Percentiles rank a stretch among this genome's conserved stretches.
These are phyloP conservation scores for Colletotrichum tabaci DNA, from an alignment of 2,329 filamentous ascomycete genomes.

Conservation along the genomic window DNA sequence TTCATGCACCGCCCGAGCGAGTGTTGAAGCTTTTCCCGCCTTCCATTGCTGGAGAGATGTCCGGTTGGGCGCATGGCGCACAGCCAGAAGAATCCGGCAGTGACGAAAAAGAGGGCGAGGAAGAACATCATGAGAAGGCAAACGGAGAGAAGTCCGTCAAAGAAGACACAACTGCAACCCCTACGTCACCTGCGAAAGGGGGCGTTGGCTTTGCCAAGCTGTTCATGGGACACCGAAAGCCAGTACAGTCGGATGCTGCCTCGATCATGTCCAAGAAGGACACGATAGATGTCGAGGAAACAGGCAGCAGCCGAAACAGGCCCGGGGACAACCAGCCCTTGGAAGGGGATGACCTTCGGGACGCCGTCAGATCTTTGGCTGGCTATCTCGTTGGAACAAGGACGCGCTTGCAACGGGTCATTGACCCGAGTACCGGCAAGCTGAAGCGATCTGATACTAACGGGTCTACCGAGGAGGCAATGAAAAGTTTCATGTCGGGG, in stretches of 20 bases:
- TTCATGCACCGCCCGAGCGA: conserved; percentile 89
- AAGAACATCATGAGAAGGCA: conserved; percentile 52
- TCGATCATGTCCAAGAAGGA: conserved; percentile 74
- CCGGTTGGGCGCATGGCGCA: conserved; percentile 61
- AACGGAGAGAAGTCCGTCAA: conserved; percentile 51
- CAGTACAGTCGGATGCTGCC: conserved; percentile 64
- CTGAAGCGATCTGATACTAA: conserved; percentile 66
- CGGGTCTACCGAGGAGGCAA: conserved; percentile 62
- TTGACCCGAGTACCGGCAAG: conserved; percentile 74
- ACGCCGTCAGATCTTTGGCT: conserved; percentile 86
- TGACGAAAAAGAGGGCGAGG: conserved; percentile 51
- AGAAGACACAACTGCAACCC: conserved; percentile 43
- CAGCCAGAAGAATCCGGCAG: conserved; percentile 64
- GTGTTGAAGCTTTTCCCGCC: conserved; percentile 89
- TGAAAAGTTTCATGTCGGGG: conserved; percentile 70
- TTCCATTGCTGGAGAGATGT: conserved; percentile 86
- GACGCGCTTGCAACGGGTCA: conserved; percentile 72
- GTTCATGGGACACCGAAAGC: conserved; percentile 64
- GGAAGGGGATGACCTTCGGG: conserved; percentile 86
- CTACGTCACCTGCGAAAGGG: conserved; percentile 55
- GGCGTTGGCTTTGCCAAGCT: conserved; percentile 68
- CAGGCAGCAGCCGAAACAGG: conserved; percentile 66
- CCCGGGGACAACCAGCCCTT: conserved; percentile 66
- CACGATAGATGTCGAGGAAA: conserved; percentile 67
- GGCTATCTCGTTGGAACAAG: conserved; percentile 92